Evolutionary conservation across 1,139 yeast genomes (phyloP).

Genomic region (Candida sp.): DNA sequence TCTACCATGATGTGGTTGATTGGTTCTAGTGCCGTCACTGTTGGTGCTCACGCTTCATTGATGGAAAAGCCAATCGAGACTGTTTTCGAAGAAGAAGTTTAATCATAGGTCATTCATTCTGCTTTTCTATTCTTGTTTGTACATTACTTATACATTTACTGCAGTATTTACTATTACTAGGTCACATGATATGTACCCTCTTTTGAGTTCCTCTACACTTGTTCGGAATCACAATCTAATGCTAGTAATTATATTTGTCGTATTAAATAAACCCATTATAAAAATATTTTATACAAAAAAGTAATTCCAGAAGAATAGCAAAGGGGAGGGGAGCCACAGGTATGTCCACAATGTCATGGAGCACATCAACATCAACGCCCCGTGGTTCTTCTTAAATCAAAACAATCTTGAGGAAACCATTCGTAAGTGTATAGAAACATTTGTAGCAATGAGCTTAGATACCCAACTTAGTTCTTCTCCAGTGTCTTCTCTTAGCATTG

Average conservation of each 20-base stretch:
- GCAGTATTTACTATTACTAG: background rate
- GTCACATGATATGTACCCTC: background rate
- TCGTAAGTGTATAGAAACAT: conserved; percentile 3
- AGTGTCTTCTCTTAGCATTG: conserved; percentile 99
- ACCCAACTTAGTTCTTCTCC: conserved; percentile 99
- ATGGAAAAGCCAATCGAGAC: conserved; percentile 99
- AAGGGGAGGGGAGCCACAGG: background rate
- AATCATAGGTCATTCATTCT: background rate
- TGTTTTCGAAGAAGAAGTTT: conserved; percentile 88
- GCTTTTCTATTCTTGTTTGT: background rate
- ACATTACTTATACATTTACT: background rate
- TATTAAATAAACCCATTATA: conserved; percentile 4
- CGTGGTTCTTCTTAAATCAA: background rate
- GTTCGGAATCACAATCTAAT: background rate
- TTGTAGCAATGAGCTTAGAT: conserved; percentile 57
- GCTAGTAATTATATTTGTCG: conserved; percentile 2
- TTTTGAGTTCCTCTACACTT: too few relatives aligned
- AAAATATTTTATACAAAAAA: conserved; percentile 3
- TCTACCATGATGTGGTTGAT: conserved; percentile 96
- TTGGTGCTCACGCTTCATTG: conserved; percentile 89
- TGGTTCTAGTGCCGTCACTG: conserved; percentile 90
- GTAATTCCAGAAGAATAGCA: background rate
- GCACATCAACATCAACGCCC: too few relatives aligned
- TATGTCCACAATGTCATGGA: too few relatives aligned
- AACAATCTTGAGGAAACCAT: conserved; percentile 4